Percentiles rank a stretch among this genome's conserved stretches.
Conservation (phyloP, 768 basidiomycete species). For the Gloeopeniophorella convolvens region DNA sequence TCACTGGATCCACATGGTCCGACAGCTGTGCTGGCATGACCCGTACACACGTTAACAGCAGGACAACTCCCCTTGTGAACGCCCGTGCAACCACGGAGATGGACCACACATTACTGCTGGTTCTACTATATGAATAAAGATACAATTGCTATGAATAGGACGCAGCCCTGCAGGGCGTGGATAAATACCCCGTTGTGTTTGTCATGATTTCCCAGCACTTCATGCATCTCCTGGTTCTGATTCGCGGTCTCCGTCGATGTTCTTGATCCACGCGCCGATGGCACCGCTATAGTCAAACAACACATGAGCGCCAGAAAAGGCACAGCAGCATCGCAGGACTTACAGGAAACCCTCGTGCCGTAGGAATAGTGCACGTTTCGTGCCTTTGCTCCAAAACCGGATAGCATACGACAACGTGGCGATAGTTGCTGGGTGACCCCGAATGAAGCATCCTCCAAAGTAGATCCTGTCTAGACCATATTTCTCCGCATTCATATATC, state of each 20-base stretch:
- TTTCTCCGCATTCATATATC: slow-evolving; percentile 99
- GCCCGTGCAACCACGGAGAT: no score
- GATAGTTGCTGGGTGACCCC: slow-evolving; percentile 96
- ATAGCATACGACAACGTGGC: slow-evolving; percentile 98
- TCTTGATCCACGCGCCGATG: slow-evolving; percentile 97
- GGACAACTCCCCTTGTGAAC: no score
- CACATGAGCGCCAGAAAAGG: slow-evolving; percentile 1
- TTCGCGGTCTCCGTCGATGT: slow-evolving; percentile 53
- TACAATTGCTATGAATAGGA: no score
- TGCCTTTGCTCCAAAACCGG: slow-evolving; percentile 98
- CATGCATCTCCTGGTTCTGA: slow-evolving; percentile 15
- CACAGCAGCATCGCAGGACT: slow-evolving; percentile 31
- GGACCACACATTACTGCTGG: no score
- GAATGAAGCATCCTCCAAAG: slow-evolving; percentile 98
- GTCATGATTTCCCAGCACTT: neutral
- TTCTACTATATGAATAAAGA: slow-evolving; percentile 12
- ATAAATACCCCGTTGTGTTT: neutral
- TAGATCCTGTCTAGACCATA: slow-evolving; percentile 95
- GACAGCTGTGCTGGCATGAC: no score
- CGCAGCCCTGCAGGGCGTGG: no score
- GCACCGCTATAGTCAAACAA: slow-evolving; percentile 53
- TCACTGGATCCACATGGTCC: no score
- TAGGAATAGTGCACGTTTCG: slow-evolving; percentile 91
- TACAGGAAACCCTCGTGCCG: slow-evolving; percentile 97
- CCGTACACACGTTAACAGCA: no score